A percentile compares a stretch with the other conserved stretches of the same genome.
Evolutionary conservation across 352 stramenopile species (phyloP).

Genomic region (Phytophthora melonis): DNA sequence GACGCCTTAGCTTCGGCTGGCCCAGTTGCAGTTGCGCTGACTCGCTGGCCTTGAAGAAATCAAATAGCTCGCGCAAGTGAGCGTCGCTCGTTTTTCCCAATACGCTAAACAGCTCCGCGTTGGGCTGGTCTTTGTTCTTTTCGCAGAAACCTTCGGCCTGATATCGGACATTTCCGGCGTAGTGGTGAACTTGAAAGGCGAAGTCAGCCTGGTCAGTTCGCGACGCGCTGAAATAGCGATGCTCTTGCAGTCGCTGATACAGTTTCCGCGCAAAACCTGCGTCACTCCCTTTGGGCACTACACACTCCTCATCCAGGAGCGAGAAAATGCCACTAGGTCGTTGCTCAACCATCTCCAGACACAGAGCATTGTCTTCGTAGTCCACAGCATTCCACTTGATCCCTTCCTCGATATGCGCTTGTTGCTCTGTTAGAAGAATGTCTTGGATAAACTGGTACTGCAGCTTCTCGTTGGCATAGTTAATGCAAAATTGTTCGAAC

Average conservation of each 20-base stretch:
- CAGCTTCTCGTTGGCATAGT: conserved; percentile 85
- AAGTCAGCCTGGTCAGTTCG: conserved; percentile 75
- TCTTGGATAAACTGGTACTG: conserved; percentile 89
- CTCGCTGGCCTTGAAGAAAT: conserved; percentile 74
- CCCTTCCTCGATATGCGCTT: conserved; percentile 80
- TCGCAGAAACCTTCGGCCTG: conserved; percentile 82
- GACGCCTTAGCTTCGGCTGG: conserved; percentile 60
- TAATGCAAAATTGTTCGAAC: conserved; percentile 88
- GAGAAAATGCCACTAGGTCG: conserved; percentile 81
- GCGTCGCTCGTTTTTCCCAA: conserved; percentile 70
- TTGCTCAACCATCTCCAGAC: conserved; percentile 88
- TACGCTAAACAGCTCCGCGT: conserved; percentile 74
- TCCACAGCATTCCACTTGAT: conserved; percentile 74
- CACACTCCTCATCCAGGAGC: conserved; percentile 87
- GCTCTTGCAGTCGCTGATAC: conserved; percentile 69
- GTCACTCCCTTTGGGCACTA: conserved; percentile 85
- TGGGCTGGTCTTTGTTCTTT: conserved; percentile 91
- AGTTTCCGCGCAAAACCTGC: conserved; percentile 78
- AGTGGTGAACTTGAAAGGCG: conserved; percentile 85
- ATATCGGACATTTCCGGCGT: conserved; percentile 83
- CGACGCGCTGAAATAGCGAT: conserved; percentile 68
- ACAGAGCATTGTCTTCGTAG: conserved; percentile 79
- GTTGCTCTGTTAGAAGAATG: conserved; percentile 78
- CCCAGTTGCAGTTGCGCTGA: conserved; percentile 37
- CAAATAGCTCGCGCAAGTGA: conserved; percentile 71